These are phyloP conservation scores for Trichophyton mentagrophytes DNA, from an alignment of 2,329 filamentous ascomycete genomes.

Conservation along the genomic window DNA sequence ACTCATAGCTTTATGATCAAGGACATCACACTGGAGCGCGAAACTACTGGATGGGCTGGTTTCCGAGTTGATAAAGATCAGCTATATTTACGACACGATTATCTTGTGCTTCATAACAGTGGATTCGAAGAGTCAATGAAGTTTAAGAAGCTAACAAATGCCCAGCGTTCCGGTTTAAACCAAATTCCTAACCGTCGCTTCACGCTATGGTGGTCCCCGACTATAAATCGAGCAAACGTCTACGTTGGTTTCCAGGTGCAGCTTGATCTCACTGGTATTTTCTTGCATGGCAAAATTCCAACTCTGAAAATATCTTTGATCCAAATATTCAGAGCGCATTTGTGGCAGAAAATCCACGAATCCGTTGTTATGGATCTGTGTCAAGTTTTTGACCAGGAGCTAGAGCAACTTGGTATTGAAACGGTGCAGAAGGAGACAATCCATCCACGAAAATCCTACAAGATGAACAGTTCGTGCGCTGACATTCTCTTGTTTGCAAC, in stretches of 20 bases:
- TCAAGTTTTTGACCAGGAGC: slow-evolving; percentile 93
- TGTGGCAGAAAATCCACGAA: slow-evolving; percentile 99
- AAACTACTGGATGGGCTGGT: slow-evolving; percentile 37
- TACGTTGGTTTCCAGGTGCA: slow-evolving; percentile 99
- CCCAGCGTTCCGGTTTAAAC: slow-evolving; percentile 89
- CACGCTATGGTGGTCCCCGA: slow-evolving; percentile 93
- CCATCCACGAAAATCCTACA: slow-evolving; percentile 97
- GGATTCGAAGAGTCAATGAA: slow-evolving; percentile 63
- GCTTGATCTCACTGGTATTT: slow-evolving; percentile 92
- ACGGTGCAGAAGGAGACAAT: slow-evolving; percentile 99
- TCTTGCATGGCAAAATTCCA: slow-evolving; percentile 97
- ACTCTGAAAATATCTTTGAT: slow-evolving; percentile 96
- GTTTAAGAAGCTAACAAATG: slow-evolving; percentile 98
- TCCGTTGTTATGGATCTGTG: slow-evolving; percentile 98
- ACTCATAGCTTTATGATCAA: slow-evolving; percentile 29
- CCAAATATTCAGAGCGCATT: slow-evolving; percentile 97
- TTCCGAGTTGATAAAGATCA: slow-evolving; percentile 42
- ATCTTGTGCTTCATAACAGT: slow-evolving; percentile 37
- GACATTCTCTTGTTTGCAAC: slow-evolving; percentile 94
- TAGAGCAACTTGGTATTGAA: slow-evolving; percentile 91
- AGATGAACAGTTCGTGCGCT: slow-evolving; percentile 99
- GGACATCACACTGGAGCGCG: slow-evolving; percentile 32
- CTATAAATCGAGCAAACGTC: slow-evolving; percentile 89
- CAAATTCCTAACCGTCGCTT: slow-evolving; percentile 98
- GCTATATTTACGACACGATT: slow-evolving; percentile 39